A percentile compares a stretch with the other conserved stretches of the same genome.
These are phyloP conservation scores for Phytophthora sojae DNA, from an alignment of 352 stramenopile species.

Conservation along the genomic window DNA sequence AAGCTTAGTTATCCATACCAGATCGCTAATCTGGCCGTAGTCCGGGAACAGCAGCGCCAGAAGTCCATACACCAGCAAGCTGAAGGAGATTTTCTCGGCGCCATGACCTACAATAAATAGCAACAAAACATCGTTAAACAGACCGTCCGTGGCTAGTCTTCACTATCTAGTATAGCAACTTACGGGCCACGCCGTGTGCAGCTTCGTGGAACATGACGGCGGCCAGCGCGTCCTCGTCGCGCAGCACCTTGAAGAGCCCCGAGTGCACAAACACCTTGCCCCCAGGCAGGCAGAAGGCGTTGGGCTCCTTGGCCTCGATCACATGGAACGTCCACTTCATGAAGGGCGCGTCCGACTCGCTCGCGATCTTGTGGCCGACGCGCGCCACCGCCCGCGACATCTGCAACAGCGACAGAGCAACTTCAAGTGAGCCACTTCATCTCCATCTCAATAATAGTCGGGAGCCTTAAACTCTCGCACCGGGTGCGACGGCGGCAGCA, in stretches of 20 bases:
- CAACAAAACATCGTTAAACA: background rate
- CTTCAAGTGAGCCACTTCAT: background rate
- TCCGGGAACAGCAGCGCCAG: constrained; percentile 61
- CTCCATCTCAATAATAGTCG: background rate
- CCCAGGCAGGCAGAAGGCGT: constrained; percentile 78
- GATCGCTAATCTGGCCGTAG: constrained; percentile 64
- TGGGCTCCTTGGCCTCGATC: constrained; percentile 69
- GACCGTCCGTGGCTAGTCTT: background rate
- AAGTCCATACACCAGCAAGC: constrained; percentile 60
- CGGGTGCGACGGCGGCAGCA: constrained; percentile 58
- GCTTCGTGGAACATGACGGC: constrained; percentile 81
- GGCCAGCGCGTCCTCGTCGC: constrained; percentile 67
- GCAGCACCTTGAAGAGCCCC: constrained; percentile 72
- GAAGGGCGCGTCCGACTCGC: constrained; percentile 47
- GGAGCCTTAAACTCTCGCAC: constrained; percentile 25
- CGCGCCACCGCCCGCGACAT: constrained; percentile 67
- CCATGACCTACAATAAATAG: constrained; percentile 57
- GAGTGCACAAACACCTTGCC: constrained; percentile 83
- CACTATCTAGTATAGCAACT: background rate
- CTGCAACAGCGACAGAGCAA: constrained; percentile 16
- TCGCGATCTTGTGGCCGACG: constrained; percentile 62
- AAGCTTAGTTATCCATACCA: constrained; percentile 37
- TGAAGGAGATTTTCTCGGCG: constrained; percentile 78
- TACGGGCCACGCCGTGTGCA: constrained; percentile 71
- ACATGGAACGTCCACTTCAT: constrained; percentile 84